phyloP scores from a whole-genome alignment of 352 stramenopile genomes.

The Phytophthora citrophthora region DNA sequence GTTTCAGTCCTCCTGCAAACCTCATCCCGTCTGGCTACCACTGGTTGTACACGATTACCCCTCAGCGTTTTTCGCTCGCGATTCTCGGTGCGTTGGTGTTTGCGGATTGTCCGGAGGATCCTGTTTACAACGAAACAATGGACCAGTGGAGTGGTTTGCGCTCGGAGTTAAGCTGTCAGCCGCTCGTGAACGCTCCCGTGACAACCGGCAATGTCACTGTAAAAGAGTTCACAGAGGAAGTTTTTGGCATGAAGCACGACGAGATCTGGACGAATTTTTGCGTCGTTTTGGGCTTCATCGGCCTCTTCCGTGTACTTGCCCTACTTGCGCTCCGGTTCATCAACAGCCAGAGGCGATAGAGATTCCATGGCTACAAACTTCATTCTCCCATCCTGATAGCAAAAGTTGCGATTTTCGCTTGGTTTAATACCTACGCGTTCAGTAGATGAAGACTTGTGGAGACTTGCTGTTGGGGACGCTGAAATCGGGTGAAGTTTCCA shows the following conservation, averaged over 20 bases:
- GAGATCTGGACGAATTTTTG: slow-evolving; percentile 52
- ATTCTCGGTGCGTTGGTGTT: slow-evolving; percentile 40
- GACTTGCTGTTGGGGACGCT: too few relatives aligned
- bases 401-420: too few relatives aligned
- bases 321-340: slow-evolving; percentile 55
- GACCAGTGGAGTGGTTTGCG: slow-evolving; percentile 24
- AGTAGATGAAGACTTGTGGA: too few relatives aligned
- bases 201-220: slow-evolving; percentile 43
- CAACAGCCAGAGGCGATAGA: slow-evolving; percentile 50
- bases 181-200: slow-evolving; percentile 37
- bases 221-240: slow-evolving; percentile 48
- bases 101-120: slow-evolving; percentile 34
- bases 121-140: slow-evolving; percentile 21
- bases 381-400: too few relatives aligned
- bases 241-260: slow-evolving; percentile 60
- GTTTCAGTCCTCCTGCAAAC: slow-evolving; percentile 37
- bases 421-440: too few relatives aligned
- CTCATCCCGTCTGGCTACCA: slow-evolving; percentile 39
- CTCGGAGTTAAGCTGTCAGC: slow-evolving; percentile 43
- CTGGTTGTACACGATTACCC: slow-evolving; percentile 52
- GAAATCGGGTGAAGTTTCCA: too few relatives aligned
- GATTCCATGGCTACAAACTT: too few relatives aligned
- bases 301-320: slow-evolving; percentile 48
- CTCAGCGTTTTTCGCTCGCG: slow-evolving; percentile 34
- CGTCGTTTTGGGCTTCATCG: slow-evolving; percentile 48